phyloP scores from a whole-genome alignment of 768 basidiomycete species.

The Hydnomerulius pinastri region DNA sequence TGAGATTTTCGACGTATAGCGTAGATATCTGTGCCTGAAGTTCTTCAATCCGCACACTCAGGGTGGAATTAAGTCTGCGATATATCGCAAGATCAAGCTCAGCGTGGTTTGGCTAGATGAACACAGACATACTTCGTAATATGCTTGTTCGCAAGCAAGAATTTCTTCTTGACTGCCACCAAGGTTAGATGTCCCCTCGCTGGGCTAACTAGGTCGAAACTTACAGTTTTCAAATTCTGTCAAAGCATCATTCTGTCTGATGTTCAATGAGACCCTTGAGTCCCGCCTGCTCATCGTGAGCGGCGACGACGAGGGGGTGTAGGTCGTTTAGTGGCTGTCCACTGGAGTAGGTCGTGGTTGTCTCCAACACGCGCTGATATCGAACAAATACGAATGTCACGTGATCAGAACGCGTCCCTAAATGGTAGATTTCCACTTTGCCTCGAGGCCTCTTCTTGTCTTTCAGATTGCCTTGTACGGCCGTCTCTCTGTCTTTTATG shows the following conservation, averaged over 20 bases:
- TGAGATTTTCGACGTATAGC: conserved; percentile 82
- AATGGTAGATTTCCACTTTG: conserved; percentile 12
- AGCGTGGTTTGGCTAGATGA: conserved; percentile 7
- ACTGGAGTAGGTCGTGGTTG: conserved; percentile 12
- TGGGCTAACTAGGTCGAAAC: conserved; percentile 27
- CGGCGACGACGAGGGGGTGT: conserved; percentile 15
- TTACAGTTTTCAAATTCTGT: conserved; percentile 84
- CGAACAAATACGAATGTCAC: conserved; percentile 32
- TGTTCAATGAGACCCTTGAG: conserved; percentile 50
- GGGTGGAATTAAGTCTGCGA: conserved; percentile 77
- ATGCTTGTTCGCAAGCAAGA: conserved; percentile 87
- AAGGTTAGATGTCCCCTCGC: conserved; percentile 8
- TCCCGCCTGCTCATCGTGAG: conserved; percentile 37
- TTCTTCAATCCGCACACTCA: conserved; percentile 83
- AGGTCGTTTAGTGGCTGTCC: conserved; percentile 22
- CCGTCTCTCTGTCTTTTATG: conserved; percentile 8
- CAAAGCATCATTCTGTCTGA: conserved; percentile 76
- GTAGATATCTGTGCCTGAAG: conserved; percentile 80
- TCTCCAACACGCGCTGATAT: conserved; percentile 36
- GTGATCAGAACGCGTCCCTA: conserved; percentile 27
- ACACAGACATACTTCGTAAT: conserved; percentile 71
- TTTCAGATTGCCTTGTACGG: conserved; percentile 31
- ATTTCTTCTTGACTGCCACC: conserved; percentile 87
- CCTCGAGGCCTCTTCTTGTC: conserved; percentile 30
- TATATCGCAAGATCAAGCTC: conserved; percentile 3